A percentile compares a stretch with the other conserved stretches of the same genome.
phyloP scores from a whole-genome alignment of 2,329 filamentous ascomycete genomes.

The Nemania sp. region DNA sequence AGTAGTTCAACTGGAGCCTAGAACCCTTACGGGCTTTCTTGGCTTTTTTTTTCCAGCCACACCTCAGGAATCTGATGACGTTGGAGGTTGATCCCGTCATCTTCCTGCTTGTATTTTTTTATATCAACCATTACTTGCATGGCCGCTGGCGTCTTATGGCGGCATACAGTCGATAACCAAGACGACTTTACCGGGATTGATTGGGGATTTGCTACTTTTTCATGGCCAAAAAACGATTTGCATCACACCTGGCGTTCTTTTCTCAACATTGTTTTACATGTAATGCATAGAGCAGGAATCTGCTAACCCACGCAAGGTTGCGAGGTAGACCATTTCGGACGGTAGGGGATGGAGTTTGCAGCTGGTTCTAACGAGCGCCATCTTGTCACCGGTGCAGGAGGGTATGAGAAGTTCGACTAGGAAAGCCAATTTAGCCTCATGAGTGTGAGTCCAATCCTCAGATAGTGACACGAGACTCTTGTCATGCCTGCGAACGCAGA shows the following conservation, averaged over 20 bases:
- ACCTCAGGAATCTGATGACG: not conserved
- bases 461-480: not conserved
- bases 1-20: constrained; percentile 3
- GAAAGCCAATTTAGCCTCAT: not conserved
- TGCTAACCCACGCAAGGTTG: constrained; percentile 10
- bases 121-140: constrained; percentile 33
- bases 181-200: constrained; percentile 32
- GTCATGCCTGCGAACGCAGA: no score
- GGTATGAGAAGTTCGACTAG: not conserved
- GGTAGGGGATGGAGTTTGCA: constrained; percentile 3
- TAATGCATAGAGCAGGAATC: constrained; percentile 26
- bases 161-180: constrained; percentile 33
- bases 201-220: constrained; percentile 22
- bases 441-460: not conserved
- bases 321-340: constrained; percentile 7
- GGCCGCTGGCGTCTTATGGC: constrained; percentile 35
- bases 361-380: not conserved
- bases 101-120: constrained; percentile 22
- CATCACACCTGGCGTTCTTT: constrained; percentile 34
- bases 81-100: not conserved
- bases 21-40: not conserved
- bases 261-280: constrained; percentile 11
- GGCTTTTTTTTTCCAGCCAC: not conserved
- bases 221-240: constrained; percentile 19
- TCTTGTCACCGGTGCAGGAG: not conserved